These are phyloP conservation scores for Fusarium illudens DNA, from an alignment of 2,329 filamentous ascomycete species.

Conservation along the genomic window DNA sequence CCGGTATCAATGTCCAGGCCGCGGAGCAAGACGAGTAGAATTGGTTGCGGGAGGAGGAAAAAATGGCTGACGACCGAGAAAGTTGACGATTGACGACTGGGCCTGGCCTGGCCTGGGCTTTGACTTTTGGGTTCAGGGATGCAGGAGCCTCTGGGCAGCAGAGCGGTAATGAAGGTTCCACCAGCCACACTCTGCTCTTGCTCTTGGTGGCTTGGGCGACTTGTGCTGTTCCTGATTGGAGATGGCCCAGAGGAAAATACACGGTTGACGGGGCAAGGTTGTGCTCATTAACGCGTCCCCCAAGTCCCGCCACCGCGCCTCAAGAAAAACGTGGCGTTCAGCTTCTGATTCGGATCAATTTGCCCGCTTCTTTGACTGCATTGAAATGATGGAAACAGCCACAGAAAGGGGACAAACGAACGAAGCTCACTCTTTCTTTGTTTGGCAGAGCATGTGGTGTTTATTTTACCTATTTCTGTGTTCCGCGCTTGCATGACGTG, in stretches of 20 bases:
- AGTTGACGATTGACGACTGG: constrained; percentile 41
- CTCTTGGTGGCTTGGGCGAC: constrained; percentile 19
- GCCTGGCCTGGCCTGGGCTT: constrained; percentile 20
- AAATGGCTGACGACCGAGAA: constrained; percentile 37
- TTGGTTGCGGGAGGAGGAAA: constrained; percentile 33
- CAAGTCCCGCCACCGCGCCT: constrained; percentile 4
- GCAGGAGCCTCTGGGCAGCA: constrained; percentile 1
- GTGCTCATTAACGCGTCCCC: constrained; percentile 34
- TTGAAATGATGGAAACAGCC: background rate
- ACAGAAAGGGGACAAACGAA: background rate
- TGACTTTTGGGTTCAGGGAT: constrained; percentile 43
- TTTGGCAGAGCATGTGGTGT: background rate
- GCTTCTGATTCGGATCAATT: background rate
- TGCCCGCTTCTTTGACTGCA: constrained; percentile 2
- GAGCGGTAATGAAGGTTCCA: constrained; percentile 28
- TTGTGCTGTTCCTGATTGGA: constrained; percentile 24
- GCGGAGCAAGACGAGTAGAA: constrained; percentile 27
- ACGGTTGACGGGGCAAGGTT: constrained; percentile 22
- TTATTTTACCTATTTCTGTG: background rate
- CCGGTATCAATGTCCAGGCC: constrained; percentile 30
- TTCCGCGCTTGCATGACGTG: background rate
- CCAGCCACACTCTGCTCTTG: constrained; percentile 32
- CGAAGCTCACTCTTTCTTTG: background rate
- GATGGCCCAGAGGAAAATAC: constrained; percentile 17
- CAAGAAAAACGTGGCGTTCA: background rate